Evolutionary conservation across 202 grass and related monocot genomes (phyloP), one percentile per base, ranked within the genome.

Genomic region (Cymbopogon flexuosus): DNA sequence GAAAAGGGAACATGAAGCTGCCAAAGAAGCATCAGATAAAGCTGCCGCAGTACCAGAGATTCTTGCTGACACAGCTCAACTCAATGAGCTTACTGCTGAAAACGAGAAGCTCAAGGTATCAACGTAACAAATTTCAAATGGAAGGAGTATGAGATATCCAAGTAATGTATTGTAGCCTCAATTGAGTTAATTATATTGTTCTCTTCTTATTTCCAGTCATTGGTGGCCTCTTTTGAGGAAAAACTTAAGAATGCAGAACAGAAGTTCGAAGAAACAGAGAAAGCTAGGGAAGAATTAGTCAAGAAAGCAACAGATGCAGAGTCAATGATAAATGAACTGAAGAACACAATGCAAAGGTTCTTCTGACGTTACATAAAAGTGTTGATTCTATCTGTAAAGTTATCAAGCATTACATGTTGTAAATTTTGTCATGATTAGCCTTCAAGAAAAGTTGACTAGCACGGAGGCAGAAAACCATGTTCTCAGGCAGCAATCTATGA

Each of bases 41-140:
- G 70, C 65, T 88, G 35, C 66, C 75, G 30, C 88, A 66, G 37
- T 88, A 78, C 87, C 88, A 79, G 88, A 90, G 76, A 88, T 91
- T 39, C 80, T 60, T 71, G 84, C 83, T 83, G 90, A 99, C 91
- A 84, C 70, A 81, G 68, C 87, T 83, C 73, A 56, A 39, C 76
- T 87, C 27, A 79, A 87, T 81, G 84, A 91, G 56, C 82, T 95
- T 76, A 93, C 90, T 83, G 75, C 87, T 78, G 90, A 99, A 88
- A 99, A 95, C 72, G 83, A 91, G 61, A 88, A 68, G 70, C 88
- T 99, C 29, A 91, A 99, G 96, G 96, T 99, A 79, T 72, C 81
- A 81, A 77, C 7, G 6, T 54, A 77, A 81, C 52, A 52, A 7
- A 45, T 11, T 77, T 76, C 10, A 11, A 45, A 31, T 0, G 14